Base-by-base conservation (phyloP, 345 rosid genomes). In the Sonneratia alba region DNA sequence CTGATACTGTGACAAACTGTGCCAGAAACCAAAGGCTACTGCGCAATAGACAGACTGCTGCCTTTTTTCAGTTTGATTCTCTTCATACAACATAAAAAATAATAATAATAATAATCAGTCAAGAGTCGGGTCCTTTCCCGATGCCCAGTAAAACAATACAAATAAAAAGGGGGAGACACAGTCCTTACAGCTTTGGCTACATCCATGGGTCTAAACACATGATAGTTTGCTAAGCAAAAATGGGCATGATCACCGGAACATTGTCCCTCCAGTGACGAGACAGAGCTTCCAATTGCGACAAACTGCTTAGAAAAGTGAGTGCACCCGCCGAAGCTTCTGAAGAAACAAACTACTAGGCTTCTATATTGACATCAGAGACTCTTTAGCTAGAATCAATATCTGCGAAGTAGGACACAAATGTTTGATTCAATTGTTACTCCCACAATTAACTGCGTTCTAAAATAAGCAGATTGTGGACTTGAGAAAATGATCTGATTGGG, bases 301-400 rank as follows among this genome's bases (percentile, higher is more conserved):
- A 13, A 12, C 66, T 22, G n/a, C 18, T 27, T 62, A 34, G 38
- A 27, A 18, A 27, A 62, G 66, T 27, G 37, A 27, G 37, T 34
- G 9, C 12, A 62, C 2, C 0, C 19, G 19, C 66, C 19, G 6
- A 3, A 32, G 18, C 66, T 13, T 10, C 65, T 61, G 36, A 61
- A 61, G 15, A 62, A 62, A 1, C 38, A 34, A 24, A 24, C 66
- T 62, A 27, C 38, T 24, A 62, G 36, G 36, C 56, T 45, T 68
- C 70, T 48, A 42, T 38, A 68, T 68, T 16, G 36, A 45, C 36
- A 45, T 21, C 53, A 37, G 34, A 10, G 13, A 24, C 66, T 27
- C 42, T n/a, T 45, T 45, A 71, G 67, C 68, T 63, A 37, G 62
- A 36, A 65, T 72, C 75, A 48, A 72, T 24, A 62, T 71, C 74